These are phyloP conservation scores for Sapria himalayana DNA, from an alignment of 345 rosid genomes.

Conservation along the genomic window DNA sequence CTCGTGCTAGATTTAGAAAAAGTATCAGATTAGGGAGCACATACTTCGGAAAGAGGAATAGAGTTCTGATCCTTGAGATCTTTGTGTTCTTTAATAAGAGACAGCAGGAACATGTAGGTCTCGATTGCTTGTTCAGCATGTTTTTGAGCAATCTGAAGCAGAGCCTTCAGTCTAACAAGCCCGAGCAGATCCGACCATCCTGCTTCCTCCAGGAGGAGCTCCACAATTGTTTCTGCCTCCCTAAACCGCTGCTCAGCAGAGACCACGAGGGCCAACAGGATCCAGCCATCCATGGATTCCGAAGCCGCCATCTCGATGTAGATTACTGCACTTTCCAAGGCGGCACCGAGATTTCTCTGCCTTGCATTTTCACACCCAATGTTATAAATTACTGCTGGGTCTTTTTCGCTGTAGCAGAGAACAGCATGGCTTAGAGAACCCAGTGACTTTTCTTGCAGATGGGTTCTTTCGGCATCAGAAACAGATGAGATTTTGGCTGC, in stretches of 20 bases:
- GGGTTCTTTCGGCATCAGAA: slow-evolving; percentile 49
- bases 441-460: slow-evolving; percentile 39
- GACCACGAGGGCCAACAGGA: slow-evolving; percentile 42
- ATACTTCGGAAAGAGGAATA: slow-evolving; percentile 24
- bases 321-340: slow-evolving; percentile 40
- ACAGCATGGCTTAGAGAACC: slow-evolving; percentile 38
- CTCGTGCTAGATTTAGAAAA: too few species aligned
- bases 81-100: slow-evolving; percentile 51
- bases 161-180: slow-evolving; percentile 61
- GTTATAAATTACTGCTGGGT: slow-evolving; percentile 35
- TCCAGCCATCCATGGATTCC: slow-evolving; percentile 52
- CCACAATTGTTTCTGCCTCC: slow-evolving; percentile 60
- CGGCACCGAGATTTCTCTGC: slow-evolving; percentile 65
- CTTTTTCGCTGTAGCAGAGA: slow-evolving; percentile 19
- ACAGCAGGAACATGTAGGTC: slow-evolving; percentile 61
- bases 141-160: slow-evolving; percentile 62
- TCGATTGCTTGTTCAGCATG: slow-evolving; percentile 75
- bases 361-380: slow-evolving; percentile 58
- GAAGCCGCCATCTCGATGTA: slow-evolving; percentile 35
- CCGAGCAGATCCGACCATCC: slow-evolving; percentile 41
- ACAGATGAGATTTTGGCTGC: slow-evolving; percentile 56
- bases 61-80: slow-evolving; percentile 22
- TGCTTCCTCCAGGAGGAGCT: slow-evolving; percentile 59
- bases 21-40: too few species aligned
- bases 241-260: slow-evolving; percentile 49